These are phyloP conservation scores for Talaromyces sp. DNA, from an alignment of 2,329 filamentous ascomycete species.

Conservation along the genomic window DNA sequence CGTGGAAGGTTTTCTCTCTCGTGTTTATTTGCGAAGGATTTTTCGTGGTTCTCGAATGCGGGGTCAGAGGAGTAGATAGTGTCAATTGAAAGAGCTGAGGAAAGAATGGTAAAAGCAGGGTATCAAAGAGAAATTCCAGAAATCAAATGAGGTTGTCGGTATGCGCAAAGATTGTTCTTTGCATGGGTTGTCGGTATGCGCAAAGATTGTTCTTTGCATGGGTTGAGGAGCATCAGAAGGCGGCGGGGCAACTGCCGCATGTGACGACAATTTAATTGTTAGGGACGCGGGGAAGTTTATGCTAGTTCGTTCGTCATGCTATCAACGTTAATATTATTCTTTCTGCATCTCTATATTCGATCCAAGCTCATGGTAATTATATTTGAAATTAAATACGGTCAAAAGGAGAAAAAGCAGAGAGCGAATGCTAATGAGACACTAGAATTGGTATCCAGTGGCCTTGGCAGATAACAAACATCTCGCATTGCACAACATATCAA, in stretches of 20 bases:
- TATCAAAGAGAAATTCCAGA: background rate
- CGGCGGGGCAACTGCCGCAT: constrained; percentile 1
- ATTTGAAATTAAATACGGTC: background rate
- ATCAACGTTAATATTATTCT: background rate
- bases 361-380: background rate
- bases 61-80: background rate
- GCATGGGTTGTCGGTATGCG: constrained; percentile 16
- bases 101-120: constrained; percentile 1
- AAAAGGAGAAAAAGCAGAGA: background rate
- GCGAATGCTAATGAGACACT: background rate
- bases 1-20: background rate
- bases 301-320: background rate
- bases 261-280: constrained; percentile 2
- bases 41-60: background rate
- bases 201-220: constrained; percentile 12
- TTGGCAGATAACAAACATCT: background rate
- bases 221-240: constrained; percentile 14
- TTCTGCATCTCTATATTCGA: background rate
- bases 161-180: constrained; percentile 3
- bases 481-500: background rate
- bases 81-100: background rate
- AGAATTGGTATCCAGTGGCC: background rate
- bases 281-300: constrained; percentile 22
- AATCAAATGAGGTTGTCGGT: background rate
- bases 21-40: background rate